These are phyloP conservation scores for Phoma sp. DNA, from an alignment of 2,329 filamentous ascomycete species.

Conservation along the genomic window DNA sequence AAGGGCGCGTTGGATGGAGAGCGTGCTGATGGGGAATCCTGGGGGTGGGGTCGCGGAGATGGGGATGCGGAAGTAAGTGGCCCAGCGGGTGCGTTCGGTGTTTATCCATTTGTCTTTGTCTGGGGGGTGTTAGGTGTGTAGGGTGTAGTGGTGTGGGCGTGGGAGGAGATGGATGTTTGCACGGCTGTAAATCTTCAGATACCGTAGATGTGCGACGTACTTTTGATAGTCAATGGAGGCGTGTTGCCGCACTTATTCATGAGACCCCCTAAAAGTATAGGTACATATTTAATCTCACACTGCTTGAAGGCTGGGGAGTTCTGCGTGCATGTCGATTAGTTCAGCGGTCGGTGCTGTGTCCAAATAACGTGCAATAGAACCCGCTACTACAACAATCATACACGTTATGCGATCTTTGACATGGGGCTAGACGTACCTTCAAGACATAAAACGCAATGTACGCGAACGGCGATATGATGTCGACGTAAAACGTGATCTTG, in stretches of 20 bases:
- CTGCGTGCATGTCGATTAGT: conserved; percentile 42
- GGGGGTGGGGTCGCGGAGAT: conserved; percentile 54
- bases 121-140: conserved; percentile 33
- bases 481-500: conserved; percentile 64
- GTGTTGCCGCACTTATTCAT: conserved; percentile 64
- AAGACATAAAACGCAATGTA: conserved; percentile 65
- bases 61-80: conserved; percentile 61
- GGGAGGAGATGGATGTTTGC: neutral
- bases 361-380: no score
- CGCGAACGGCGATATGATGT: conserved; percentile 66
- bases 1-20: conserved; percentile 60
- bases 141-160: neutral
- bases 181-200: neutral
- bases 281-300: conserved; percentile 63
- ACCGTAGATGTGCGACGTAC: conserved; percentile 43
- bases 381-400: no score
- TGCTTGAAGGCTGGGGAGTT: conserved; percentile 62
- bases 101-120: conserved; percentile 67
- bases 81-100: conserved; percentile 61
- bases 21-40: conserved; percentile 61
- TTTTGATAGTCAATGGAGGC: conserved; percentile 63
- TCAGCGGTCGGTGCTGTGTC: neutral
- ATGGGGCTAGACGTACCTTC: conserved; percentile 50
- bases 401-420: no score
- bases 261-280: conserved; percentile 65